Percentiles rank a stretch among this genome's conserved stretches.
These are phyloP conservation scores for Talaromyces sp. DNA, from an alignment of 2,329 filamentous ascomycete species.

Conservation along the genomic window DNA sequence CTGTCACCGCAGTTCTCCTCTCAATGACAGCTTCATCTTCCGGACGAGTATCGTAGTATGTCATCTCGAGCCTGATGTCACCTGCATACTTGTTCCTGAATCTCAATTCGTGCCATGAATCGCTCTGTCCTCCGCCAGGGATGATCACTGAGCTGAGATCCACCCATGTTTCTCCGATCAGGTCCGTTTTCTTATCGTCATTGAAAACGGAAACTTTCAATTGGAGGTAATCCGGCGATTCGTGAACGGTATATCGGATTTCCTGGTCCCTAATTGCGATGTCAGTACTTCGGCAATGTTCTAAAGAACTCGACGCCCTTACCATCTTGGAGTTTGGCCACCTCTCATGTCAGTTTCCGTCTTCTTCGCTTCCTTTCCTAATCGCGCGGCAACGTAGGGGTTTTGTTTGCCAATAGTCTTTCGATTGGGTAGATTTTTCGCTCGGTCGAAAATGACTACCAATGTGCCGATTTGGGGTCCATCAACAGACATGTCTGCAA, in stretches of 20 bases:
- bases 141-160: slow-evolving; percentile 77
- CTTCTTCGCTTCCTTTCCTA: slow-evolving; percentile 97
- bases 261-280: slow-evolving; percentile 80
- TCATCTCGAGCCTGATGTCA: slow-evolving; percentile 90
- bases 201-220: slow-evolving; percentile 96
- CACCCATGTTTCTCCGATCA: slow-evolving; percentile 93
- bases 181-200: slow-evolving; percentile 94
- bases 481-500: slow-evolving; percentile 88
- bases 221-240: slow-evolving; percentile 93
- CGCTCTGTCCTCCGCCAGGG: slow-evolving; percentile 84
- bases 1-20: slow-evolving; percentile 49
- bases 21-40: slow-evolving; percentile 67
- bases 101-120: slow-evolving; percentile 83
- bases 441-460: slow-evolving; percentile 86
- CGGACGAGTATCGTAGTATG: slow-evolving; percentile 86
- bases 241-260: slow-evolving; percentile 90
- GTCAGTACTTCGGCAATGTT: background rate
- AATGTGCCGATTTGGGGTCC: slow-evolving; percentile 91
- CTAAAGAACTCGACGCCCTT: slow-evolving; percentile 23
- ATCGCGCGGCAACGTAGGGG: slow-evolving; percentile 87
- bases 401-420: slow-evolving; percentile 99
- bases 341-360: slow-evolving; percentile 90
- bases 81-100: slow-evolving; percentile 95
- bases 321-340: slow-evolving; percentile 95
- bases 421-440: slow-evolving; percentile 93